phyloP scores from a whole-genome alignment of 176 grass and related monocot species.

The Bromus sterilis region DNA sequence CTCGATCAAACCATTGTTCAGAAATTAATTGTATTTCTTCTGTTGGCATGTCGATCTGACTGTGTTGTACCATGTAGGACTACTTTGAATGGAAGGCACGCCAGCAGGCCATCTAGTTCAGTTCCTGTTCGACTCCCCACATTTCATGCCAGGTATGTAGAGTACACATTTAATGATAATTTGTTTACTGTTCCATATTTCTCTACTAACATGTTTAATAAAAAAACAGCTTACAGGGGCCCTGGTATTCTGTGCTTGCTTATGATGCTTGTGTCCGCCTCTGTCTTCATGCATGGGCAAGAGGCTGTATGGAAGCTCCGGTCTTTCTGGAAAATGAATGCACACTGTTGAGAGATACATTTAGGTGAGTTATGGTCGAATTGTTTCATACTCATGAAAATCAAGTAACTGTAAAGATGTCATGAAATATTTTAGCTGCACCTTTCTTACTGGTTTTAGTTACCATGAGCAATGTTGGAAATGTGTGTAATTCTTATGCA shows the following conservation, averaged over 20 bases:
- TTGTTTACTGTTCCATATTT: constrained; percentile 17
- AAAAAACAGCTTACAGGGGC: constrained; percentile 81
- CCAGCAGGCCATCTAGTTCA: constrained; percentile 59
- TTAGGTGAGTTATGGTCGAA: constrained; percentile 56
- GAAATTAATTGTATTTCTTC: neutral
- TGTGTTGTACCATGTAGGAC: constrained; percentile 27
- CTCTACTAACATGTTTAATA: constrained; percentile 16
- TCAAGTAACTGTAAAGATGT: neutral
- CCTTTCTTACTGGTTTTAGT: neutral
- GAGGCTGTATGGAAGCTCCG: constrained; percentile 97
- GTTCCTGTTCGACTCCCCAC: constrained; percentile 69
- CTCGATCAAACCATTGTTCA: constrained; percentile 11
- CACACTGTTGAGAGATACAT: constrained; percentile 71
- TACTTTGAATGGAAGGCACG: constrained; percentile 26
- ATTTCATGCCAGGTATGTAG: constrained; percentile 81
- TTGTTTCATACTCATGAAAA: neutral
- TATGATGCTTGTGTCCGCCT: constrained; percentile 96
- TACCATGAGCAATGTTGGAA: neutral
- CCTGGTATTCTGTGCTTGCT: constrained; percentile 96
- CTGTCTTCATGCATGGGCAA: constrained; percentile 95
- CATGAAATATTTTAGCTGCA: neutral
- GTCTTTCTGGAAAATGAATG: constrained; percentile 96
- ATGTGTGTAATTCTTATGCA: neutral
- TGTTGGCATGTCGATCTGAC: constrained; percentile 18
- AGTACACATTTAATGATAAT: constrained; percentile 5